Percentiles rank a stretch among this genome's conserved stretches.
Conservation (phyloP, 108 stramenopile species). For the Pelagomonas calceolata region DNA sequence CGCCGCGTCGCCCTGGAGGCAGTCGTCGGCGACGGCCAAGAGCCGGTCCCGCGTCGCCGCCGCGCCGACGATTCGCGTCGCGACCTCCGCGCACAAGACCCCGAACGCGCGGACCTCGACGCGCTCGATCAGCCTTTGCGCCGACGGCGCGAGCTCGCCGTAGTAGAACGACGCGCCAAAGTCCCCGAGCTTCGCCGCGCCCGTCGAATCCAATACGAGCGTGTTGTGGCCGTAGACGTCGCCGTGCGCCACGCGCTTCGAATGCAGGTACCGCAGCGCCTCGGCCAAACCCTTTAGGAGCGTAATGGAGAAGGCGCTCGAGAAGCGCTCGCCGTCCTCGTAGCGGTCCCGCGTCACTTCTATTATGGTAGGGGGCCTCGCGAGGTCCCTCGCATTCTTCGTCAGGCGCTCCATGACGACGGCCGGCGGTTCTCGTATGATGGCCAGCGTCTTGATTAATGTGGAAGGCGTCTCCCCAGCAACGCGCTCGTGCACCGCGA, state of each 20-base stretch:
- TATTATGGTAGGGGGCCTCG: not conserved
- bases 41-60: no score
- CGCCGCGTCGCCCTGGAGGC: no score
- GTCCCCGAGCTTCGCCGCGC: not conserved
- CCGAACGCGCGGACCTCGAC: not conserved
- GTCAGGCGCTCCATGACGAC: not conserved
- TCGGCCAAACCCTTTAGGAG: not conserved
- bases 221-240: constrained; percentile 1
- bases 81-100: not conserved
- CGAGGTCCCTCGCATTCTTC: not conserved
- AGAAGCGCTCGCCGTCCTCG: not conserved
- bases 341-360: not conserved
- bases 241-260: not conserved
- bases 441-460: not conserved
- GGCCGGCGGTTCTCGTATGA: not conserved
- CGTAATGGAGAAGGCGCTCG: not conserved
- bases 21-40: no score
- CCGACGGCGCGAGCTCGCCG: not conserved
- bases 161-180: not conserved
- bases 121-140: not conserved
- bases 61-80: not conserved
- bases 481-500: not conserved
- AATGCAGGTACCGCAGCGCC: not conserved
- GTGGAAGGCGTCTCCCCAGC: not conserved
- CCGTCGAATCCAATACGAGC: not conserved